Evolutionary conservation across 225 moss, liverwort and hornwort species (phyloP).

Genomic region (Pseudoscleropodium purum): DNA sequence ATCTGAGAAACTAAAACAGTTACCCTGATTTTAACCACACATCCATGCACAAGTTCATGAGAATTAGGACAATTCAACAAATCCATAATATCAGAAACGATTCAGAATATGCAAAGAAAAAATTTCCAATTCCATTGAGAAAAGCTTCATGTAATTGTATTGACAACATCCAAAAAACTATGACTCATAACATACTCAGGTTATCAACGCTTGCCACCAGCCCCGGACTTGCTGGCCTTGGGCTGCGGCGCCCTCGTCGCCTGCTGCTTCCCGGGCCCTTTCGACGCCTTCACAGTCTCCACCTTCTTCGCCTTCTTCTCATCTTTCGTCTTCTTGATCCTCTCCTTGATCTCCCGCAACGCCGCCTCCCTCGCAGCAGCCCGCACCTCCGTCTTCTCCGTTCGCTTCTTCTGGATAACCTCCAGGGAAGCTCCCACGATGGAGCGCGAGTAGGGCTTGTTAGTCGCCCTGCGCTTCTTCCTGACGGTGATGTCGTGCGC

Average conservation of each 20-base stretch:
- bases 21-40: neutral
- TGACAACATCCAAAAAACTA: constrained; percentile 5
- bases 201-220: constrained; percentile 46
- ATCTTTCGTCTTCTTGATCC: neutral
- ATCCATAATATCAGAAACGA: neutral
- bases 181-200: neutral
- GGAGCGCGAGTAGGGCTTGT: neutral
- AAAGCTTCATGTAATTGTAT: neutral
- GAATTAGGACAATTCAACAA: neutral
- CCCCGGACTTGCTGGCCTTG: constrained; percentile 32
- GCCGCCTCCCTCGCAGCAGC: neutral
- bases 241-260: constrained; percentile 29
- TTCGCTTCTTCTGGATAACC: neutral
- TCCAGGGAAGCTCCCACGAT: neutral
- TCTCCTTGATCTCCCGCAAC: neutral
- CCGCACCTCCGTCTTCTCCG: neutral
- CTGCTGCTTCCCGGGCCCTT: constrained; percentile 33
- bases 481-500: neutral
- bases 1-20: neutral
- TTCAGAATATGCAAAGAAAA: neutral
- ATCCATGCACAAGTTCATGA: neutral
- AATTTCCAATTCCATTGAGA: neutral
- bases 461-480: neutral
- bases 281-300: constrained; percentile 2
- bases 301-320: neutral